Conservation (phyloP, 164 flowering plant genomes). For the Umbellularia californica region DNA sequence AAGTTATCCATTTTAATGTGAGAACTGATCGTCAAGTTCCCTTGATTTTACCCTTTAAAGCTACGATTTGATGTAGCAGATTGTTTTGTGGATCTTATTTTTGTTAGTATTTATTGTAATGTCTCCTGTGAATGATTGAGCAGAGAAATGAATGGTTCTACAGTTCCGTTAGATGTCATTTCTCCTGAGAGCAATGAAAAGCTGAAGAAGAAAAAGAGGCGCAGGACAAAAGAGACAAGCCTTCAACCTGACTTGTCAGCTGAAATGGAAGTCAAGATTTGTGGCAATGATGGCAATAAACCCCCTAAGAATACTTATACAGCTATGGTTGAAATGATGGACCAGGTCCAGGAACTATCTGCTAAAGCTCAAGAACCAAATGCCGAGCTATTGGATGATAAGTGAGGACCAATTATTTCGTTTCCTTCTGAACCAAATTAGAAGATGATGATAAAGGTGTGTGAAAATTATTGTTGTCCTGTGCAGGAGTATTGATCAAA, state of each 20-base stretch:
- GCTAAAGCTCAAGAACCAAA: background rate
- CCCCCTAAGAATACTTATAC: too few relatives aligned
- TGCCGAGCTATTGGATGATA: too few relatives aligned
- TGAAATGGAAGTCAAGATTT: background rate
- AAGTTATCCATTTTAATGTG: slow-evolving; percentile 28
- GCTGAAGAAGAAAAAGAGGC: too few relatives aligned
- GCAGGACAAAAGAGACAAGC: background rate
- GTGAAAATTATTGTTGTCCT: background rate
- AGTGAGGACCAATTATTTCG: too few relatives aligned
- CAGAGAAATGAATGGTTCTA: background rate
- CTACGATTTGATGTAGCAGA: background rate
- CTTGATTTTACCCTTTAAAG: background rate
- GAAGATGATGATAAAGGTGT: too few relatives aligned
- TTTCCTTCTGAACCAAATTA: too few relatives aligned
- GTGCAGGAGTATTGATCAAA: slow-evolving; percentile 6
- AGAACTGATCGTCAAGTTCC: slow-evolving; percentile 14
- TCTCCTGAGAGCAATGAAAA: background rate
- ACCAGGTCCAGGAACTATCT: background rate
- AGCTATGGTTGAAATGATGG: too few relatives aligned
- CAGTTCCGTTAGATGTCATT: background rate
- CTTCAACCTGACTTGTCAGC: background rate
- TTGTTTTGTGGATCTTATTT: background rate
- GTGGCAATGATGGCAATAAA: too few relatives aligned
- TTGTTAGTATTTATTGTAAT: too few relatives aligned
- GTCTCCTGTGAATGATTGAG: background rate